These are phyloP conservation scores for Xylaria curta DNA, from an alignment of 495 filamentous ascomycete genomes.

Conservation along the genomic window DNA sequence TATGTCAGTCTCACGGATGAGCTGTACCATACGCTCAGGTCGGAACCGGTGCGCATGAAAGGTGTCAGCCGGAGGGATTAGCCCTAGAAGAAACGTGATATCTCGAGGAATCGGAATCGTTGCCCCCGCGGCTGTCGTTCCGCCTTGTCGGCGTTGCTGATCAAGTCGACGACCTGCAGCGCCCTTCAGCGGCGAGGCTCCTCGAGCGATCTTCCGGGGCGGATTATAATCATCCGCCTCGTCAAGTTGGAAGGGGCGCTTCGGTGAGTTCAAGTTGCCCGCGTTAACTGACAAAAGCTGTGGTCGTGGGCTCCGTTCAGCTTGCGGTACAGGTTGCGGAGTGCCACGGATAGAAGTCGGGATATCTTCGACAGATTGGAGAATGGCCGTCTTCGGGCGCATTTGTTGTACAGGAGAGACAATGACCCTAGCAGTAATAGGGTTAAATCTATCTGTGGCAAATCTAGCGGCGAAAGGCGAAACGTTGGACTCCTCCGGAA, in stretches of 20 bases:
- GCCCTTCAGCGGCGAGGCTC: conserved; percentile 84
- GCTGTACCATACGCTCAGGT: conserved; percentile 72
- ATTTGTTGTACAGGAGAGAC: conserved; percentile 80
- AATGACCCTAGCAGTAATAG: conserved; percentile 78
- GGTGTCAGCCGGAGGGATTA: conserved; percentile 76
- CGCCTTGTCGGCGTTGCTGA: conserved; percentile 67
- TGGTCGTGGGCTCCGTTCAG: conserved; percentile 53
- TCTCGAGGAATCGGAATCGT: conserved; percentile 71
- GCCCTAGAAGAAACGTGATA: conserved; percentile 79
- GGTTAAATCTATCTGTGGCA: conserved; percentile 62
- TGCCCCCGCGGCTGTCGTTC: conserved; percentile 43
- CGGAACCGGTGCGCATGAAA: conserved; percentile 72
- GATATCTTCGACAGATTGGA: conserved; percentile 59
- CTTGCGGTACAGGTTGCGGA: conserved; percentile 47
- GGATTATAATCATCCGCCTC: conserved; percentile 73
- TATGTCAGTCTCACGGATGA: conserved; percentile 71
- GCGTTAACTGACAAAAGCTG: conserved; percentile 52
- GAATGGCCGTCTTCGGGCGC: conserved; percentile 60
- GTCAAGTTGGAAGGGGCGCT: conserved; percentile 71
- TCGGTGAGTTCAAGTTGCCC: conserved; percentile 68
- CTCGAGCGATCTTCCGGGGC: conserved; percentile 80
- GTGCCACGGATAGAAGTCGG: conserved; percentile 58
- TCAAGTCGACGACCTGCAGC: conserved; percentile 81
- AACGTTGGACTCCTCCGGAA: conserved; percentile 82
- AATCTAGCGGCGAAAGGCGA: conserved; percentile 78